Evolutionary conservation across 2,329 filamentous ascomycete species (phyloP).

Genomic region (Thielaviopsis euricoi): DNA sequence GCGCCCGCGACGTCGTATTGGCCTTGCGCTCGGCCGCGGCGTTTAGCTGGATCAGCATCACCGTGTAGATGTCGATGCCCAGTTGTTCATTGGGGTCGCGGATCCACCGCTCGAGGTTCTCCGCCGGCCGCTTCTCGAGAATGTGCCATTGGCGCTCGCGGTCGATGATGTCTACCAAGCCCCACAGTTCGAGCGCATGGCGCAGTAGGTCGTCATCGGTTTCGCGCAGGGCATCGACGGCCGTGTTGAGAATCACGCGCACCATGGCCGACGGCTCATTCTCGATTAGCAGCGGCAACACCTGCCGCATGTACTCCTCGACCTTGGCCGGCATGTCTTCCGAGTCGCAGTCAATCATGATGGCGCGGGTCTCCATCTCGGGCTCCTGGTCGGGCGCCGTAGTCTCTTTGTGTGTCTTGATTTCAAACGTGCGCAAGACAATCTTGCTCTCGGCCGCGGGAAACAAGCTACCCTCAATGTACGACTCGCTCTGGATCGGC

Average conservation of each 20-base stretch:
- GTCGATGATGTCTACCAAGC: conserved; percentile 47
- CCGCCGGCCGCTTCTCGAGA: conserved; percentile 27
- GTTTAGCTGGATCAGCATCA: conserved; percentile 47
- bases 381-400: conserved; percentile 18
- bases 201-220: conserved; percentile 37
- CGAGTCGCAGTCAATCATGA: conserved; percentile 44
- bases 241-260: conserved; percentile 38
- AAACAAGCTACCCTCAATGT: conserved; percentile 44
- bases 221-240: conserved; percentile 27
- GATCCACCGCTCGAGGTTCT: conserved; percentile 28
- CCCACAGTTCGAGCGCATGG: conserved; percentile 47
- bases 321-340: conserved; percentile 44
- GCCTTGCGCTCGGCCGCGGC: conserved; percentile 49
- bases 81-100: conserved; percentile 31
- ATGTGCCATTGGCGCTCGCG: conserved; percentile 46
- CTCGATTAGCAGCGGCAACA: conserved; percentile 39
- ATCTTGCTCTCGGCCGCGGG: conserved; percentile 25
- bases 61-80: conserved; percentile 40
- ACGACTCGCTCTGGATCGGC: conserved; percentile 30
- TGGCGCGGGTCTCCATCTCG: conserved; percentile 21
- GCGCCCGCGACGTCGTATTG: conserved; percentile 37
- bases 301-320: conserved; percentile 42
- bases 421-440: conserved; percentile 13
- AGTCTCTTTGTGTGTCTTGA: conserved; percentile 20
- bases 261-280: conserved; percentile 45